These are phyloP conservation scores for Chytridiales sp. DNA, from an alignment of 371 early-diverging fungal species.

Conservation along the genomic window DNA sequence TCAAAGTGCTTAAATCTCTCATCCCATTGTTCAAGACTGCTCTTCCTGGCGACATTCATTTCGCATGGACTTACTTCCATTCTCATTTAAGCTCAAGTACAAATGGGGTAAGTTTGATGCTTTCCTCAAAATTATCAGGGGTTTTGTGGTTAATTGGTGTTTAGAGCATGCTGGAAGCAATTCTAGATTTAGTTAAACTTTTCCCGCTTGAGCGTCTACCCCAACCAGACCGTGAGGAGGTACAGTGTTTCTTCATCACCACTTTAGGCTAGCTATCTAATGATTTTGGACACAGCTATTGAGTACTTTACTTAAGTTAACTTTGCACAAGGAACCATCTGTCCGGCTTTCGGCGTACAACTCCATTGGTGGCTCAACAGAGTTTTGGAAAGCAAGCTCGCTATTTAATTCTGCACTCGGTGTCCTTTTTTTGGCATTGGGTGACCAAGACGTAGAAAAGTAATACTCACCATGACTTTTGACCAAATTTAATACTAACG, in stretches of 20 bases:
- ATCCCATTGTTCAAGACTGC: conserved; percentile 37
- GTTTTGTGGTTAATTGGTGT: no score
- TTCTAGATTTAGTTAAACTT: conserved; percentile 29
- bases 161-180: conserved; percentile 26
- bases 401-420: conserved; percentile 37
- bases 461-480: conserved; percentile 16
- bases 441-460: conserved; percentile 41
- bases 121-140: background rate
- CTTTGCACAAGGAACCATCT: conserved; percentile 36
- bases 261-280: background rate
- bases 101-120: conserved; percentile 31
- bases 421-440: conserved; percentile 40
- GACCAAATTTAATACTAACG: no score
- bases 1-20: conserved; percentile 37
- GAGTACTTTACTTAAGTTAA: conserved; percentile 30
- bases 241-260: conserved; percentile 8
- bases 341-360: conserved; percentile 42
- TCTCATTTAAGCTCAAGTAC: conserved; percentile 34
- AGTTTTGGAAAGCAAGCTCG: conserved; percentile 43
- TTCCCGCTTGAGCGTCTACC: conserved; percentile 43
- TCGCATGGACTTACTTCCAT: conserved; percentile 44
- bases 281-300: conserved; percentile 30
- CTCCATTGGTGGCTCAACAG: conserved; percentile 33
- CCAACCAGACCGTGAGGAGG: conserved; percentile 39
- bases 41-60: conserved; percentile 38